Evolutionary conservation across 2,329 filamentous ascomycete species (phyloP), one percentile per base, ranked within the genome.

Genomic region (Tolypocladium ophioglossoides): DNA sequence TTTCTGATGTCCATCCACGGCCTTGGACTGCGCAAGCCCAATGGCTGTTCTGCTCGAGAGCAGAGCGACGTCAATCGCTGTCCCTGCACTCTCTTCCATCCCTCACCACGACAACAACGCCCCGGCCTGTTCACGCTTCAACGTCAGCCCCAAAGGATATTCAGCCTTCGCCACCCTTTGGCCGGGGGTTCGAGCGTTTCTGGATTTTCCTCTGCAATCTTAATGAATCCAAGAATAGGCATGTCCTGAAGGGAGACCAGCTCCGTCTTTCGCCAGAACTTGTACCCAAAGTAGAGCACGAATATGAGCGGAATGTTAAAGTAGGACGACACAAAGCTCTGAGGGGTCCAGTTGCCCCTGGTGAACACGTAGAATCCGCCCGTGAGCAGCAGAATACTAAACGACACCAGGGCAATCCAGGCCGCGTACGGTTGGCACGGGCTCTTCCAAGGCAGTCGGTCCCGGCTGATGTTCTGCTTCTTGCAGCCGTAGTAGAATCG

Each of bases 351-450:
- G 18, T 81, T 71, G 18, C 73, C 70, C 0, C 82, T 78, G 68
- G 83, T 84, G 68, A 89, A 89, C 35, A 85, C 78, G 47, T 80
- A 76, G 66, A 88, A 89, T 2, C 85, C 86, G 62, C 87, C 87
- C 60, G 86, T 83, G 10, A 89, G 67, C 4, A 76, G 76, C 18
- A 89, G 70, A 40, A 85, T 68, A 1, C 66, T 64, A 57, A 87
- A 76, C 22, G 78, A 64, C 11, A 77, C 66, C 8, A 88, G 74
- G 16, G 76, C 75, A 51, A 78, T 66, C 63, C 75, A 86, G 0
- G 84, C 78, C 10, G 78, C 81, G 64, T 82, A 87, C 0, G 85
- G 78, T 64, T 80, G 77, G 11, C 73, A 60, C 2, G 68, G 67
- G 0, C 73, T 73, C 47, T 63, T 66, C 68, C 73, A 80, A 0